These are phyloP conservation scores for Umbilicus rupestris DNA, from an alignment of 164 flowering plant genomes.

Conservation along the genomic window DNA sequence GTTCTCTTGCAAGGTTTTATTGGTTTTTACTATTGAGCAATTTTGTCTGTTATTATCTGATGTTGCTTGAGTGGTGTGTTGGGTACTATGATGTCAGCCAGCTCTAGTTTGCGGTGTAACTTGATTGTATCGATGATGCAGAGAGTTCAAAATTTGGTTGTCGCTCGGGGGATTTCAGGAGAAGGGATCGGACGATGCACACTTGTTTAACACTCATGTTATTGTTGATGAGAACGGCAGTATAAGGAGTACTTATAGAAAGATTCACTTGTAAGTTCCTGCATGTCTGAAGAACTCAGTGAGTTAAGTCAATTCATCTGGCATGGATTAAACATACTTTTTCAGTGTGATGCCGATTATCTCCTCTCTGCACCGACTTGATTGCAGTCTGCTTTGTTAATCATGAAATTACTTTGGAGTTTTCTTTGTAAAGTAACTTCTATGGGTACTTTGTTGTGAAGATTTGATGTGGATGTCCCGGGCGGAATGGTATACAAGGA, in stretches of 20 bases:
- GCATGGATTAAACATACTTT: neutral
- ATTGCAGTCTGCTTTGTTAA: neutral
- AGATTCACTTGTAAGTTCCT: conserved; percentile 69
- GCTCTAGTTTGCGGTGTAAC: conserved; percentile 1
- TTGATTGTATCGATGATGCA: conserved; percentile 18
- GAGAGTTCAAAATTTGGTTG: conserved; percentile 81
- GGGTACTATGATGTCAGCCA: neutral
- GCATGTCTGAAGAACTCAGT: neutral
- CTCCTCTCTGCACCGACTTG: neutral
- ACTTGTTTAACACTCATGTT: conserved; percentile 75
- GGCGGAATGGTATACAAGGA: conserved; percentile 82
- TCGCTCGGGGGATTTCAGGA: conserved; percentile 98
- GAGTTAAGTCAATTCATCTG: neutral
- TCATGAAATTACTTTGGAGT: neutral
- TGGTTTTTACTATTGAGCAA: no score
- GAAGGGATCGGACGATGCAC: conserved; percentile 63
- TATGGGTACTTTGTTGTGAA: conserved; percentile 17
- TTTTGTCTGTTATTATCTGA: neutral
- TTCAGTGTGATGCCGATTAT: neutral
- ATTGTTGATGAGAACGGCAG: conserved; percentile 67
- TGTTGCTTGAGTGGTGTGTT: neutral
- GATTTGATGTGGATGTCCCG: conserved; percentile 96
- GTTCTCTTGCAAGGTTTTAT: conserved; percentile 72
- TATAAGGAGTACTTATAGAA: conserved; percentile 60
- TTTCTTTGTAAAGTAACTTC: neutral